Evolutionary conservation across 129 eudicot genomes (phyloP).

Genomic region (Cynara cardunculus): DNA sequence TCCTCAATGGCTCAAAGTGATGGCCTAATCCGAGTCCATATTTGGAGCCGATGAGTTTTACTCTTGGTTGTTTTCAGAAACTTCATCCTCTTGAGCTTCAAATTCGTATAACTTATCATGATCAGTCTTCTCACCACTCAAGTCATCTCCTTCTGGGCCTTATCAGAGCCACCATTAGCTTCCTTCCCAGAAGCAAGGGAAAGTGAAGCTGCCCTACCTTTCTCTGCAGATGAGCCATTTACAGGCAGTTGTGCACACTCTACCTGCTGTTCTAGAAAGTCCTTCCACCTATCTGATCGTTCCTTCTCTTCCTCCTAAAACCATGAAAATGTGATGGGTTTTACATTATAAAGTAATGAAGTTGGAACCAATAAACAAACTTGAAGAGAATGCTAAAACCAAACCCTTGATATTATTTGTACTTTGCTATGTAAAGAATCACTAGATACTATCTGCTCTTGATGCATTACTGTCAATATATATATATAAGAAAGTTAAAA

Average conservation of each 20-base stretch:
- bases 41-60: constrained; percentile 35
- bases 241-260: constrained; percentile 44
- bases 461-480: neutral
- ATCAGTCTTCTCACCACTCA: constrained; percentile 1
- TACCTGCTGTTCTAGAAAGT: no score
- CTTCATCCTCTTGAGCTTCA: constrained; percentile 30
- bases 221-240: constrained; percentile 29
- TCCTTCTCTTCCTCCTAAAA: no score
- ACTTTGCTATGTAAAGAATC: no score
- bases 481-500: neutral
- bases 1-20: constrained; percentile 72
- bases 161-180: constrained; percentile 20
- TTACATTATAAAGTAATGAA: no score
- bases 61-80: constrained; percentile 15
- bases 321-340: no score
- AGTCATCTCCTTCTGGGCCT: constrained; percentile 22
- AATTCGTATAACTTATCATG: constrained; percentile 21
- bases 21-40: constrained; percentile 77
- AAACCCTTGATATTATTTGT: no score
- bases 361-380: no score
- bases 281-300: no score
- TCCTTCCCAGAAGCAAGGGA: neutral
- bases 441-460: no score
- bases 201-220: neutral
- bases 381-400: no score